These are phyloP conservation scores for Flammula alnicola DNA, from an alignment of 1,284 basidiomycete species.

Conservation along the genomic window DNA sequence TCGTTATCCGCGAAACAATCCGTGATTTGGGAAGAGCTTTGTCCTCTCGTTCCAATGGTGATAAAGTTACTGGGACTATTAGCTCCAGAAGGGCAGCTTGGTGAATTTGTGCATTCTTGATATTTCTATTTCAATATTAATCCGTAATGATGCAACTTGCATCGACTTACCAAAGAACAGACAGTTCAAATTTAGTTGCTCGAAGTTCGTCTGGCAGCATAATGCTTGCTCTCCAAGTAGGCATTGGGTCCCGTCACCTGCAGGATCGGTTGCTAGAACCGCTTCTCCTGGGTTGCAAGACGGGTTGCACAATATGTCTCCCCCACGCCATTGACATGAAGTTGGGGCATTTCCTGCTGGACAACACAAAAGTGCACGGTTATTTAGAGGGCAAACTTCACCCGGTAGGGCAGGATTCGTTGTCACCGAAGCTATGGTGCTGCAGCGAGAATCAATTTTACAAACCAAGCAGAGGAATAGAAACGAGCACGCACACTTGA, in stretches of 20 bases:
- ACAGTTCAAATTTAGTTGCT: constrained; percentile 2
- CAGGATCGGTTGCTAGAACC: constrained; percentile 9
- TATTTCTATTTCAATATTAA: background rate
- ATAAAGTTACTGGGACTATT: background rate
- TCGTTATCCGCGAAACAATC: constrained; percentile 3
- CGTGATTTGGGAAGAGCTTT: constrained; percentile 4
- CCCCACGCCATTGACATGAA: constrained; percentile 9
- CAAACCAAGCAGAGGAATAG: constrained; percentile 17
- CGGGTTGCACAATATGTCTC: constrained; percentile 9
- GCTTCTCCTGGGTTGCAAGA: constrained; percentile 10
- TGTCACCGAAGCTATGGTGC: background rate
- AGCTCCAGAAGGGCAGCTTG: constrained; percentile 9
- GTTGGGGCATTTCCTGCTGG: constrained; percentile 13
- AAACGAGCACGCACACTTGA: constrained; percentile 3
- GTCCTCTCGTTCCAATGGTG: constrained; percentile 6
- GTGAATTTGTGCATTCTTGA: constrained; percentile 2
- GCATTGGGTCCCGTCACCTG: background rate
- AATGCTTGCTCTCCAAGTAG: constrained; percentile 7
- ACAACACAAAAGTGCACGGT: constrained; percentile 15
- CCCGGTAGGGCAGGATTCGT: constrained; percentile 21
- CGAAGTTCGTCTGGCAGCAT: constrained; percentile 5
- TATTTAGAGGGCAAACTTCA: constrained; percentile 5
- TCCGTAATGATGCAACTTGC: background rate
- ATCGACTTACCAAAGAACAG: constrained; percentile 6
- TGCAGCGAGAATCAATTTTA: constrained; percentile 16